Evolutionary conservation across 805 yeast species (phyloP).

Genomic region (Cyberlindnera sargentensis): DNA sequence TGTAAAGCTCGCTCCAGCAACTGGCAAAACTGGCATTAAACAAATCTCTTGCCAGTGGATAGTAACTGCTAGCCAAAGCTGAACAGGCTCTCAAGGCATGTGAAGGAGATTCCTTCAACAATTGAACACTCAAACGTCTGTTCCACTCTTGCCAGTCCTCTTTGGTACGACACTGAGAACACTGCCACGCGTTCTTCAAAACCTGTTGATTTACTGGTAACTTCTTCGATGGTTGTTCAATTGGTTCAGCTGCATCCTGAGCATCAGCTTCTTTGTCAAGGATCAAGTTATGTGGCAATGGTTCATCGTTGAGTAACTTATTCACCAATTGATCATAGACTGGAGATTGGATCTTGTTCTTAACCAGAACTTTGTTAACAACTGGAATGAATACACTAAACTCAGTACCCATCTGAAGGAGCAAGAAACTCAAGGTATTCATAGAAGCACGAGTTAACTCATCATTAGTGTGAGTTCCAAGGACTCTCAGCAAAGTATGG

Average conservation of each 20-base stretch:
- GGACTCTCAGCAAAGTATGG: constrained; percentile 74
- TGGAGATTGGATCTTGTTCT: constrained; percentile 59
- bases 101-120: constrained; percentile 88
- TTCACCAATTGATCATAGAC: constrained; percentile 76
- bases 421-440: constrained; percentile 71
- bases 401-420: constrained; percentile 77
- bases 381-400: constrained; percentile 83
- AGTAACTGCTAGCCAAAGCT: constrained; percentile 76
- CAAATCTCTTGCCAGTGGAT: constrained; percentile 81
- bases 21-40: constrained; percentile 94
- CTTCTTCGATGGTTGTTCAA: constrained; percentile 65
- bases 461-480: constrained; percentile 40
- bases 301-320: constrained; percentile 75
- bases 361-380: constrained; percentile 58
- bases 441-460: constrained; percentile 61
- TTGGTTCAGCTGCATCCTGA: constrained; percentile 34
- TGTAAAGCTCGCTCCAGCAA: constrained; percentile 89
- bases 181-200: constrained; percentile 85
- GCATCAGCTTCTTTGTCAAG: constrained; percentile 52
- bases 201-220: constrained; percentile 60
- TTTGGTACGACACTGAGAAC: constrained; percentile 77
- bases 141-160: constrained; percentile 99
- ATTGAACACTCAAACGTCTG: constrained; percentile 73
- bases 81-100: constrained; percentile 93
- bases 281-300: constrained; percentile 69